Evolutionary conservation across 192 early-diverging fungal species (phyloP).

Genomic region (Funneliformis mosseae): DNA sequence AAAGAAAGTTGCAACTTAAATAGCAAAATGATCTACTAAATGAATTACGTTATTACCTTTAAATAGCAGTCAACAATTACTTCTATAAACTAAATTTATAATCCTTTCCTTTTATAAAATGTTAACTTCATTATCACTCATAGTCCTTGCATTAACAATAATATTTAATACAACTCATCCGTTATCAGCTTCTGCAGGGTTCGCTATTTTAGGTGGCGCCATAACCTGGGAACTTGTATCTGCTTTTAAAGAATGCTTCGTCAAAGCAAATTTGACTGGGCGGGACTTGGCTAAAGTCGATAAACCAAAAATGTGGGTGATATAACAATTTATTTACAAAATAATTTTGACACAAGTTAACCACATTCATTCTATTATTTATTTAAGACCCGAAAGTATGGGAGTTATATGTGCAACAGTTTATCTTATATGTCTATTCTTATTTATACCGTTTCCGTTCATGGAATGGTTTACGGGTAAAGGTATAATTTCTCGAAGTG

Average conservation of each 20-base stretch:
- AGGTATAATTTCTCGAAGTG: conserved; percentile 41
- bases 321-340: conserved; percentile 29
- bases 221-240: conserved; percentile 76
- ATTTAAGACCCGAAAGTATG: conserved; percentile 83
- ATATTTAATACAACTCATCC: conserved; percentile 65
- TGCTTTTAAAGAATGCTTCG: conserved; percentile 64
- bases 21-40: too few species aligned
- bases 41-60: too few species aligned
- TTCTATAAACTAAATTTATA: too few species aligned
- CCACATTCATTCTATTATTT: not conserved
- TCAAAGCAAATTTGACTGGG: conserved; percentile 77
- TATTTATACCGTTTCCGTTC: conserved; percentile 96
- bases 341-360: not conserved
- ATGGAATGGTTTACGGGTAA: conserved; percentile 71
- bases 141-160: conserved; percentile 46
- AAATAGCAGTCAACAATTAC: too few species aligned
- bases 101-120: not conserved
- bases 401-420: conserved; percentile 86
- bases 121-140: not conserved
- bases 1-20: too few species aligned
- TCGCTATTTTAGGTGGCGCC: conserved; percentile 71
- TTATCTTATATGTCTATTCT: conserved; percentile 84
- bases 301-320: conserved; percentile 66
- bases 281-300: conserved; percentile 78
- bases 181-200: conserved; percentile 67